Evolutionary conservation across 2,329 filamentous ascomycete genomes (phyloP).

Genomic region (Alternaria ventricosa): DNA sequence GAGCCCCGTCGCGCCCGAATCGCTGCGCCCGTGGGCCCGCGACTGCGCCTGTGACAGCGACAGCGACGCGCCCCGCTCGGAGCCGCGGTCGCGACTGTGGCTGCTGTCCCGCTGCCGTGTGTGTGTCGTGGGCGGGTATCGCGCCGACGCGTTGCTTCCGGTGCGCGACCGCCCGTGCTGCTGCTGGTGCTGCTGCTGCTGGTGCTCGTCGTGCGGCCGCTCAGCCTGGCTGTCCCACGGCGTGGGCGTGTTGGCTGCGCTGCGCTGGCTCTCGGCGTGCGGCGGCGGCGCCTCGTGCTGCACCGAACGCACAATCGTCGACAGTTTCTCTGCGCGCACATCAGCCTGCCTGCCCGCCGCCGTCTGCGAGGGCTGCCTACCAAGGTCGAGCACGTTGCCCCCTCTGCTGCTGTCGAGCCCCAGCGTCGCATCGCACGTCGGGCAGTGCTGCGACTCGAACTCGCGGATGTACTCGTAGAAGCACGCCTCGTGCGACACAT

Average conservation of each 20-base stretch:
- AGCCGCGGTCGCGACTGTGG: constrained; percentile 47
- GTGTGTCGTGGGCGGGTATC: constrained; percentile 35
- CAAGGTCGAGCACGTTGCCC: constrained; percentile 83
- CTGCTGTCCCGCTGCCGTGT: constrained; percentile 46
- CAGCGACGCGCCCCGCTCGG: constrained; percentile 49
- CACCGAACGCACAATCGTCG: constrained; percentile 86
- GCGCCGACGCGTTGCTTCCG: constrained; percentile 43
- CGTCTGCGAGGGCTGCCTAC: constrained; percentile 57
- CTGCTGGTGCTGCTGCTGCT: constrained; percentile 47
- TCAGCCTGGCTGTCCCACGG: constrained; percentile 69
- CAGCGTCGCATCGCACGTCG: constrained; percentile 88
- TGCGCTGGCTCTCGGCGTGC: constrained; percentile 45
- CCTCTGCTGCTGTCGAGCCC: constrained; percentile 91
- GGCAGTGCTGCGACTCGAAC: constrained; percentile 91
- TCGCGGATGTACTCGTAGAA: constrained; percentile 99
- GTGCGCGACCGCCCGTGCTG: constrained; percentile 37
- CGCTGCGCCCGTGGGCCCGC: constrained; percentile 71
- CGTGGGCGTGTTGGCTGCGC: constrained; percentile 64
- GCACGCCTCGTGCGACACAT: constrained; percentile 96
- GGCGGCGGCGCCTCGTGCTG: constrained; percentile 64
- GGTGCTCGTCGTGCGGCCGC: constrained; percentile 54
- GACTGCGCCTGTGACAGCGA: constrained; percentile 49
- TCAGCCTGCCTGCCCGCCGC: constrained; percentile 21
- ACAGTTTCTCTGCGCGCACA: constrained; percentile 80
- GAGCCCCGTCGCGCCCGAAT: constrained; percentile 75